phyloP scores from a whole-genome alignment of 179 eudicot species.

The Silene coronaria region DNA sequence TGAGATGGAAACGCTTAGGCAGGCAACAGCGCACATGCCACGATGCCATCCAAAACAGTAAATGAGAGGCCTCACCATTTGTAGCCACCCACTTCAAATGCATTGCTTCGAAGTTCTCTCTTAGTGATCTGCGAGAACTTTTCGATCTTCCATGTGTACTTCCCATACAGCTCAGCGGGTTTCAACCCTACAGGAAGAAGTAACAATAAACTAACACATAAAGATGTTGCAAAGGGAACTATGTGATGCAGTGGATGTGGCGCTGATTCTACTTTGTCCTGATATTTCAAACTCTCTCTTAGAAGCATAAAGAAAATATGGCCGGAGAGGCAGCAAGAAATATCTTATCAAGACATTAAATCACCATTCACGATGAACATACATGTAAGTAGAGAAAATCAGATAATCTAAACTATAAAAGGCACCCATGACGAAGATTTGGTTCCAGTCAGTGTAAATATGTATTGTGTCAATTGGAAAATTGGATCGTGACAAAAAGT shows the following conservation, averaged over 20 bases:
- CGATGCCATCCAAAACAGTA: slow-evolving; percentile 1
- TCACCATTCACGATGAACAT: background rate
- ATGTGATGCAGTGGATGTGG: background rate
- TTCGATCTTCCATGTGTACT: slow-evolving; percentile 88
- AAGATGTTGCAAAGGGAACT: background rate
- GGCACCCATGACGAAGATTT: background rate
- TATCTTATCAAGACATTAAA: background rate
- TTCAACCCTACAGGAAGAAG: slow-evolving; percentile 53
- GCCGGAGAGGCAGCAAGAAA: too few species aligned
- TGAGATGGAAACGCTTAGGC: background rate
- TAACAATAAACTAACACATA: background rate
- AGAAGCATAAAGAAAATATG: too few species aligned
- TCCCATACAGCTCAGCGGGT: slow-evolving; percentile 73
- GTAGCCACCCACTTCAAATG: slow-evolving; percentile 87
- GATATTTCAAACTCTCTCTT: too few species aligned
- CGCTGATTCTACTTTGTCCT: too few species aligned
- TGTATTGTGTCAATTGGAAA: too few species aligned
- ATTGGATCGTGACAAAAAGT: too few species aligned
- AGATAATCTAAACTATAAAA: background rate
- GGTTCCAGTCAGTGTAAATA: background rate
- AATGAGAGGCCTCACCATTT: slow-evolving; percentile 55
- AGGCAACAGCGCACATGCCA: background rate
- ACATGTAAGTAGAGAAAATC: background rate
- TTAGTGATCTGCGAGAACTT: slow-evolving; percentile 82
- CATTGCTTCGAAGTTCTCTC: slow-evolving; percentile 87